Evolutionary conservation across 345 rosid species (phyloP).

Genomic region (Schrenkiella parvula): DNA sequence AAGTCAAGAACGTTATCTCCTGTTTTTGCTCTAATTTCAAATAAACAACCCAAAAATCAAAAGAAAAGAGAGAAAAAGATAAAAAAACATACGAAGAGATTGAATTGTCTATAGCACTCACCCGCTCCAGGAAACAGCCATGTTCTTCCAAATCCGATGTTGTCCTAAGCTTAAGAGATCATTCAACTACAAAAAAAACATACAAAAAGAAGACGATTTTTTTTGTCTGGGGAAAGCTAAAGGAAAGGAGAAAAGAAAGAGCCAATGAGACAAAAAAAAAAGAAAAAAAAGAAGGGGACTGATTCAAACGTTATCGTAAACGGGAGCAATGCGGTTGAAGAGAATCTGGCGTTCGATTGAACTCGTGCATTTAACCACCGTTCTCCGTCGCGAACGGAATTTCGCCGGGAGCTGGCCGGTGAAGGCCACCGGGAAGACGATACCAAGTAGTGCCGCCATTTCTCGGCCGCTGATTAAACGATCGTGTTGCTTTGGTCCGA

Average conservation of each 20-base stretch:
- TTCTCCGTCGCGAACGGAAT: neutral
- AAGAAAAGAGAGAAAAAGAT: neutral
- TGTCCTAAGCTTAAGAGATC: constrained; percentile 81
- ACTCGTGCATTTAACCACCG: constrained; percentile 34
- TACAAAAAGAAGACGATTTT: neutral
- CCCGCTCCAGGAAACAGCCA: constrained; percentile 84
- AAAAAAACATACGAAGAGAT: neutral
- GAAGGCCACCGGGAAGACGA: constrained; percentile 15
- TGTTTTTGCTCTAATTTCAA: constrained; percentile 49
- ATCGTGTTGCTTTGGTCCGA: neutral
- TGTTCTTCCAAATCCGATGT: constrained; percentile 86
- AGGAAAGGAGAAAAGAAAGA: neutral
- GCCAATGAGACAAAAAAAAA: neutral
- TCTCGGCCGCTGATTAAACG: constrained; percentile 15
- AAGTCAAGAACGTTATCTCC: constrained; percentile 74
- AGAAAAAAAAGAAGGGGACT: neutral
- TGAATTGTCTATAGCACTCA: constrained; percentile 10
- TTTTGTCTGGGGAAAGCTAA: neutral
- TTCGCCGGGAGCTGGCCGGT: neutral
- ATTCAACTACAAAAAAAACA: constrained; percentile 47
- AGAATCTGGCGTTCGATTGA: constrained; percentile 55
- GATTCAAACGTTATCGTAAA: constrained; percentile 57
- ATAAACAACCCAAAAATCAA: neutral
- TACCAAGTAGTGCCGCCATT: constrained; percentile 36
- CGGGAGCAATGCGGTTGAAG: constrained; percentile 79